phyloP scores from a whole-genome alignment of 371 early-diverging fungal genomes.

The Neoconidiobolus thromboides region DNA sequence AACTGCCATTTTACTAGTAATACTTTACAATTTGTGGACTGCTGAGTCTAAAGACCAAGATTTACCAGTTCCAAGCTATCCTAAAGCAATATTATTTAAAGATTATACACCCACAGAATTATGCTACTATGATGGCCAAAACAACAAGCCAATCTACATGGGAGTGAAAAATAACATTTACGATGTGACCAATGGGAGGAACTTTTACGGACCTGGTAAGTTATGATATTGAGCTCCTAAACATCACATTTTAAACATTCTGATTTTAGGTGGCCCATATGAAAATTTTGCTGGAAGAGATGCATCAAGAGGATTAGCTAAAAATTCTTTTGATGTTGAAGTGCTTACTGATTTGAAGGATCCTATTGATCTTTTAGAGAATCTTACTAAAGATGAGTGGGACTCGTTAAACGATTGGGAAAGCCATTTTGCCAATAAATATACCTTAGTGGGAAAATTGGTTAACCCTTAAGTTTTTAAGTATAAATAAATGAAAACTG shows the following conservation, averaged over 20 bases:
- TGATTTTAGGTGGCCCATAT: constrained; percentile 51
- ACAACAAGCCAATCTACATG: constrained; percentile 47
- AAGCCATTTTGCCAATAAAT: constrained; percentile 47
- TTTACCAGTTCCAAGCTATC: constrained; percentile 2
- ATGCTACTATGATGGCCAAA: constrained; percentile 19
- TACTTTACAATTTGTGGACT: neutral
- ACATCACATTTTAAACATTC: neutral
- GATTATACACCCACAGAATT: constrained; percentile 52
- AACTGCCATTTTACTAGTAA: neutral
- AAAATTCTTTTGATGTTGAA: constrained; percentile 68
- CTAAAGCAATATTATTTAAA: constrained; percentile 32
- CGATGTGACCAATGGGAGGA: constrained; percentile 67
- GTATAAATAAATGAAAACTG: constrained; percentile 5
- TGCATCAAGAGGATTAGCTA: constrained; percentile 70
- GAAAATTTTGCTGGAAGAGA: constrained; percentile 79
- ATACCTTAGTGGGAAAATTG: constrained; percentile 48
- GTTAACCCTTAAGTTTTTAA: constrained; percentile 23
- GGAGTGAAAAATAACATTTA: constrained; percentile 69
- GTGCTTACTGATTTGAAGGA: constrained; percentile 47
- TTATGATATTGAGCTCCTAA: neutral
- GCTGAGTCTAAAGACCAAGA: neutral
- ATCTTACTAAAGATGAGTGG: constrained; percentile 51
- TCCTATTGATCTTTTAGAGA: constrained; percentile 63
- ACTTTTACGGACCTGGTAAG: constrained; percentile 81
- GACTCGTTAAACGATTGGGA: constrained; percentile 61